Conservation (phyloP, 192 early-diverging fungal genomes). For the Endogone sp. region DNA sequence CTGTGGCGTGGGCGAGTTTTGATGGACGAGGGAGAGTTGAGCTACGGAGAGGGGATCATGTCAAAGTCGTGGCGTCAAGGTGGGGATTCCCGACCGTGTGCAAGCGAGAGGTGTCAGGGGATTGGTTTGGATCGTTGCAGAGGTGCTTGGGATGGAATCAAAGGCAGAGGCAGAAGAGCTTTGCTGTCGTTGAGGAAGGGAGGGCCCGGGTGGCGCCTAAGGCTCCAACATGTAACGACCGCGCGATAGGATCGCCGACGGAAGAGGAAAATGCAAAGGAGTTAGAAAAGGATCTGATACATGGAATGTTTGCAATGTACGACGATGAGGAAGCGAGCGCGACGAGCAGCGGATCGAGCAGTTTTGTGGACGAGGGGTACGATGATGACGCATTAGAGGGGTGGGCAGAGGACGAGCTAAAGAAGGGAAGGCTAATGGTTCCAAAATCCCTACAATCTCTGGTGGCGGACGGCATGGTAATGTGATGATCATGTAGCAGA, state of each 20-base stretch:
- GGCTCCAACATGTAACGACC: not conserved
- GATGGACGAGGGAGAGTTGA: constrained; percentile 93
- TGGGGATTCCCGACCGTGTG: constrained; percentile 91
- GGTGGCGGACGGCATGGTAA: not conserved
- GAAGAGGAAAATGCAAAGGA: too few species aligned
- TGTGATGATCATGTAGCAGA: not conserved
- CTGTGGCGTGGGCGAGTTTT: constrained; percentile 91
- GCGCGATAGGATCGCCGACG: not conserved
- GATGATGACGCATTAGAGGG: not conserved
- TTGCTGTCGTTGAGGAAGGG: constrained; percentile 39
- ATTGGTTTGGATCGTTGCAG: constrained; percentile 90
- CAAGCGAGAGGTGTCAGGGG: constrained; percentile 60
- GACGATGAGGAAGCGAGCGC: not conserved
- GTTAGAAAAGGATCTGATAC: too few species aligned
- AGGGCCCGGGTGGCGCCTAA: not conserved
- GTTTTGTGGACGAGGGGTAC: not conserved
- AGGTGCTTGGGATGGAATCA: constrained; percentile 94
- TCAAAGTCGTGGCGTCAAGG: constrained; percentile 79
- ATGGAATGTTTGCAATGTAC: not conserved
- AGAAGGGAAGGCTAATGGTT: not conserved
- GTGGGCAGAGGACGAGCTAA: not conserved
- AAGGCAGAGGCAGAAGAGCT: constrained; percentile 82
- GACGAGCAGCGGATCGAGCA: not conserved
- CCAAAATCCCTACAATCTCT: not conserved
- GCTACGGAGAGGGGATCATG: constrained; percentile 79